Evolutionary conservation across 2,329 filamentous ascomycete species (phyloP).

Genomic region (Rosellinia necatrix): DNA sequence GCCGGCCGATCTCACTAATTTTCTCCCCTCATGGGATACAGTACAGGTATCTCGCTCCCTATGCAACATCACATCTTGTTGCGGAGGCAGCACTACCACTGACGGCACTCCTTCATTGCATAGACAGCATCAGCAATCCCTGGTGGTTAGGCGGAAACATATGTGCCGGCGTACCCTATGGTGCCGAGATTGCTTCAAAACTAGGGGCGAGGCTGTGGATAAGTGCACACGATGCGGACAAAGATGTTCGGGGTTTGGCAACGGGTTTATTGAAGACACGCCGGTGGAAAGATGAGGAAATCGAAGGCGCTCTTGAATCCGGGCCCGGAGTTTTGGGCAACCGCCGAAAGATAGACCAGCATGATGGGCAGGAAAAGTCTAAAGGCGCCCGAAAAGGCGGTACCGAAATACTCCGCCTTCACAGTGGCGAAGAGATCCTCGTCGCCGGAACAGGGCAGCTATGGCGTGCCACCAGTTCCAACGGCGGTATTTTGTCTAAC

Average conservation of each 20-base stretch:
- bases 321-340: not conserved
- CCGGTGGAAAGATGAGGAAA: constrained; percentile 51
- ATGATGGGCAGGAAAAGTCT: not conserved
- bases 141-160: constrained; percentile 67
- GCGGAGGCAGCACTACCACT: constrained; percentile 62
- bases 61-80: constrained; percentile 61
- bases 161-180: constrained; percentile 60
- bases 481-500: not conserved
- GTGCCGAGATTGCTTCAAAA: constrained; percentile 58
- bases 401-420: constrained; percentile 50
- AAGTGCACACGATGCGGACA: constrained; percentile 64
- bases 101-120: constrained; percentile 67
- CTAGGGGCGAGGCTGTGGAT: constrained; percentile 64
- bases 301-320: constrained; percentile 42
- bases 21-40: constrained; percentile 68
- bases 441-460: constrained; percentile 48
- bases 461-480: constrained; percentile 23
- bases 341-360: constrained; percentile 17
- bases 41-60: constrained; percentile 58
- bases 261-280: constrained; percentile 55
- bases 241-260: constrained; percentile 57
- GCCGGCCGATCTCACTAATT: constrained; percentile 60
- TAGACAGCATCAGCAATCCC: constrained; percentile 62
- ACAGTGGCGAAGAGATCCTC: constrained; percentile 49
- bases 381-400: constrained; percentile 26